Evolutionary conservation across 1,284 basidiomycete species (phyloP).

Genomic region (Trametes sp.): DNA sequence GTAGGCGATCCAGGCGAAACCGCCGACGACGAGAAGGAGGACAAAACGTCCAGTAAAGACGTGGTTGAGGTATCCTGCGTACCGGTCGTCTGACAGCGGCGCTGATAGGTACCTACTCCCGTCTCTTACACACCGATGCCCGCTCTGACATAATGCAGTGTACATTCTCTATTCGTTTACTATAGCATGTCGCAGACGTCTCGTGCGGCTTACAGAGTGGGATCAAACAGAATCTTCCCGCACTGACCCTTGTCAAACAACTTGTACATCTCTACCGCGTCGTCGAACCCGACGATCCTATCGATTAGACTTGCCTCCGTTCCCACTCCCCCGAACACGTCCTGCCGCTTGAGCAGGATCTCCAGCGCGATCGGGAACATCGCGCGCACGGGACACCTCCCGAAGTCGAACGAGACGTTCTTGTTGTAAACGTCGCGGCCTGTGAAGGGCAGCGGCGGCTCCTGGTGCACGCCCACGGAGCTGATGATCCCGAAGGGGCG

Average conservation of each 20-base stretch:
- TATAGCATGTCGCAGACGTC: neutral
- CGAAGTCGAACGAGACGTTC: slow-evolving; percentile 84
- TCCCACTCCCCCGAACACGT: slow-evolving; percentile 72
- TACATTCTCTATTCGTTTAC: neutral
- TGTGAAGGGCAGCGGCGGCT: slow-evolving; percentile 62
- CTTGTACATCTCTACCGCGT: slow-evolving; percentile 64
- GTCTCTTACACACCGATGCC: too few relatives aligned
- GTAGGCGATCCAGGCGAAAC: neutral
- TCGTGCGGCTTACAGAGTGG: slow-evolving; percentile 54
- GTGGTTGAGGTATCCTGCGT: slow-evolving; percentile 3
- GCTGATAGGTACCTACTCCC: neutral
- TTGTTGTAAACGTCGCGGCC: slow-evolving; percentile 80
- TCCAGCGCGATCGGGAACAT: slow-evolving; percentile 81
- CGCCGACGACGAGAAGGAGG: neutral
- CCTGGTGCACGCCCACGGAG: slow-evolving; percentile 80
- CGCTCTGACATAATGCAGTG: too few relatives aligned
- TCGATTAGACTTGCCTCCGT: slow-evolving; percentile 68
- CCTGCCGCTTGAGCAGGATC: slow-evolving; percentile 72
- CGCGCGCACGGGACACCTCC: slow-evolving; percentile 85
- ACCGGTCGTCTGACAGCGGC: neutral
- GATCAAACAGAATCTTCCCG: slow-evolving; percentile 79
- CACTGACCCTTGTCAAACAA: slow-evolving; percentile 74
- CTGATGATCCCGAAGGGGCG: slow-evolving; percentile 83
- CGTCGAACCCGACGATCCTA: slow-evolving; percentile 61
- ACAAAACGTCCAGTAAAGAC: too few relatives aligned